Conservation (phyloP, 1,139 yeast genomes). For the Yamadazyma dendronema region DNA sequence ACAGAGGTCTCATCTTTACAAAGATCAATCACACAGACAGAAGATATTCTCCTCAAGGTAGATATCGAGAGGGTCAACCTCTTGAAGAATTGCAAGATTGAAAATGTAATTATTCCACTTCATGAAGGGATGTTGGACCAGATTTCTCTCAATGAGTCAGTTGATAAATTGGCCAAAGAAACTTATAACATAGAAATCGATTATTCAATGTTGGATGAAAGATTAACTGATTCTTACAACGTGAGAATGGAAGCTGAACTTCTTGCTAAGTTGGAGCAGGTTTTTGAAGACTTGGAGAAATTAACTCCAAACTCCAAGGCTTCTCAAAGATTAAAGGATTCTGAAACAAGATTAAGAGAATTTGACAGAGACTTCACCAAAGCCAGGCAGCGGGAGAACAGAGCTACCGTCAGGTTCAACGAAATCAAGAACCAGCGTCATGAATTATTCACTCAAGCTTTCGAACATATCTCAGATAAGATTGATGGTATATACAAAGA, state of each 20-base stretch:
- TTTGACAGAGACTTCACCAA: constrained; percentile 65
- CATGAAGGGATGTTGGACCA: constrained; percentile 54
- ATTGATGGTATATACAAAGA: constrained; percentile 87
- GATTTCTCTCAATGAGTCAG: constrained; percentile 44
- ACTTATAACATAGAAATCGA: constrained; percentile 55
- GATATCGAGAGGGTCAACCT: constrained; percentile 60
- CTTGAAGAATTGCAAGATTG: constrained; percentile 73
- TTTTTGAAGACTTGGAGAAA: constrained; percentile 49
- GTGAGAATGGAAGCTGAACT: constrained; percentile 49
- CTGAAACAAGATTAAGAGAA: constrained; percentile 56
- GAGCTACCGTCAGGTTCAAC: constrained; percentile 55
- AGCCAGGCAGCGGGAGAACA: constrained; percentile 62
- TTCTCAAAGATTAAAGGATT: constrained; percentile 69
- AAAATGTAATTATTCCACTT: constrained; percentile 66
- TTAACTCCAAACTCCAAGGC: constrained; percentile 84
- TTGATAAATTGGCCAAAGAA: constrained; percentile 38
- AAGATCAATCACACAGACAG: constrained; percentile 38
- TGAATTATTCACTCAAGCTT: constrained; percentile 67
- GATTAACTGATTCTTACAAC: constrained; percentile 37
- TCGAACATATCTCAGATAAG: constrained; percentile 66
- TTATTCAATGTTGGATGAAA: constrained; percentile 48
- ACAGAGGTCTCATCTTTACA: constrained; percentile 25
- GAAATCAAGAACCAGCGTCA: constrained; percentile 59
- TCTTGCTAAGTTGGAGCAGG: constrained; percentile 30
- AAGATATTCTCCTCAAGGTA: constrained; percentile 55